Percentiles rank a stretch among this genome's conserved stretches.
phyloP scores from a whole-genome alignment of 2,329 filamentous ascomycete genomes.

The Neocatenulostroma microsporum region DNA sequence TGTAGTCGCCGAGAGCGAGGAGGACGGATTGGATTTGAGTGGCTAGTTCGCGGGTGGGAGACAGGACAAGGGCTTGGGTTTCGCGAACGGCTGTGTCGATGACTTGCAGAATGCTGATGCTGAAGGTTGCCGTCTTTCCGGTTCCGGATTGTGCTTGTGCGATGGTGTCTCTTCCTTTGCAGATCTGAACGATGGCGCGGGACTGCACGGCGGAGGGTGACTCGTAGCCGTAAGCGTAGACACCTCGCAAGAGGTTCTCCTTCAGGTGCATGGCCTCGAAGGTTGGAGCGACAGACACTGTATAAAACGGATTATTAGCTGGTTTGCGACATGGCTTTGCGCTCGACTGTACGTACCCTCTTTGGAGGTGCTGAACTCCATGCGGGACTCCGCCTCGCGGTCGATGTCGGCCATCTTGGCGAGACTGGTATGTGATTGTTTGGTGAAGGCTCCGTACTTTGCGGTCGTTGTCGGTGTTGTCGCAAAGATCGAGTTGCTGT shows the following conservation, averaged over 20 bases:
- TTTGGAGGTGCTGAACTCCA: constrained; percentile 97
- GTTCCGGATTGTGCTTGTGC: constrained; percentile 98
- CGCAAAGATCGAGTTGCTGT: too few species aligned
- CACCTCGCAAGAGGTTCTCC: constrained; percentile 76
- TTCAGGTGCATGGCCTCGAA: constrained; percentile 77
- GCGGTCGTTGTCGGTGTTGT: too few species aligned
- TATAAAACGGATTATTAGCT: too few species aligned
- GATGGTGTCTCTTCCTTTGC: constrained; percentile 97
- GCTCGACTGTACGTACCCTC: too few species aligned
- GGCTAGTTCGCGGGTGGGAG: constrained; percentile 90
- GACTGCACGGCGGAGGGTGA: constrained; percentile 97
- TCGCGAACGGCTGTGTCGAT: constrained; percentile 90
- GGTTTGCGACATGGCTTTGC: too few species aligned
- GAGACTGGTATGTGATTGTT: constrained; percentile 30
- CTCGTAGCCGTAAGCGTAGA: constrained; percentile 98
- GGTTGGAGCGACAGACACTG: constrained; percentile 82
- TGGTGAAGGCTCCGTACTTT: background rate
- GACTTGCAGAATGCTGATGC: constrained; percentile 97
- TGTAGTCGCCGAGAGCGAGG: constrained; percentile 99
- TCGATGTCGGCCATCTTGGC: constrained; percentile 99
- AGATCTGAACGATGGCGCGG: constrained; percentile 95
- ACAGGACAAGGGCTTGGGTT: constrained; percentile 94
- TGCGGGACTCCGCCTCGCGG: constrained; percentile 86
- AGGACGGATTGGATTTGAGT: constrained; percentile 98
- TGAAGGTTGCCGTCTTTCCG: constrained; percentile 99